These are phyloP conservation scores for Trichoderma simmonsii DNA, from an alignment of 2,329 filamentous ascomycete genomes.

Conservation along the genomic window DNA sequence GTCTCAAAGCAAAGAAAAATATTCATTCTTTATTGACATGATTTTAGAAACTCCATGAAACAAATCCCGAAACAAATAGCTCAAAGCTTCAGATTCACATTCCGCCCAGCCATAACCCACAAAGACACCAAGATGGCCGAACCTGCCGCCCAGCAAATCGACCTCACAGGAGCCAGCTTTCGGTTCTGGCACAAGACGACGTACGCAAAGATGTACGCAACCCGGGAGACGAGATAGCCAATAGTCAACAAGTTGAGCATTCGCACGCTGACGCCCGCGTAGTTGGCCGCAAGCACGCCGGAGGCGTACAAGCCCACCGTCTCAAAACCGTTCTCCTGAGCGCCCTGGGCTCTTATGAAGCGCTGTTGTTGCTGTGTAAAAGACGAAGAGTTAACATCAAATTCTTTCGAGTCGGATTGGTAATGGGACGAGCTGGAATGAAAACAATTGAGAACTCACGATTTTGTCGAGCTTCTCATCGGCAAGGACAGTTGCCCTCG, in stretches of 20 bases:
- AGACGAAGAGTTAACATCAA: background rate
- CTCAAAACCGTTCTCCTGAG: slow-evolving; percentile 44
- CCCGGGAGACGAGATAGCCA: slow-evolving; percentile 40
- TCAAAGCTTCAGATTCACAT: slow-evolving; percentile 6
- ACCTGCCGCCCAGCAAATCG: slow-evolving; percentile 37
- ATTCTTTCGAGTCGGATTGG: background rate
- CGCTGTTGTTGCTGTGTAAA: slow-evolving; percentile 48
- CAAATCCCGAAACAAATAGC: background rate
- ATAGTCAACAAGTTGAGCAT: slow-evolving; percentile 40
- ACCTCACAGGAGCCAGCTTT: slow-evolving; percentile 37
- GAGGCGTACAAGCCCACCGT: slow-evolving; percentile 43
- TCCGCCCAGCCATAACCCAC: slow-evolving; percentile 41
- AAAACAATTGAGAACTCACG: slow-evolving; percentile 22
- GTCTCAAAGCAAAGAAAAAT: background rate
- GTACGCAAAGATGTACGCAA: slow-evolving; percentile 43
- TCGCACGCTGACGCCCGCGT: slow-evolving; percentile 36
- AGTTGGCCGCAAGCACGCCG: slow-evolving; percentile 45
- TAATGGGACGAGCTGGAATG: background rate
- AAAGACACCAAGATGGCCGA: slow-evolving; percentile 34
- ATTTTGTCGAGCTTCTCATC: slow-evolving; percentile 32
- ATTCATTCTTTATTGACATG: background rate
- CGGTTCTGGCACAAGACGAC: slow-evolving; percentile 42
- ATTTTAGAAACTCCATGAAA: background rate
- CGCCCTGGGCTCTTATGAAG: slow-evolving; percentile 51
- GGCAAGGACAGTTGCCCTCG: slow-evolving; percentile 31